phyloP scores from a whole-genome alignment of 2,329 filamentous ascomycete genomes.

The Emmonsia crescens region DNA sequence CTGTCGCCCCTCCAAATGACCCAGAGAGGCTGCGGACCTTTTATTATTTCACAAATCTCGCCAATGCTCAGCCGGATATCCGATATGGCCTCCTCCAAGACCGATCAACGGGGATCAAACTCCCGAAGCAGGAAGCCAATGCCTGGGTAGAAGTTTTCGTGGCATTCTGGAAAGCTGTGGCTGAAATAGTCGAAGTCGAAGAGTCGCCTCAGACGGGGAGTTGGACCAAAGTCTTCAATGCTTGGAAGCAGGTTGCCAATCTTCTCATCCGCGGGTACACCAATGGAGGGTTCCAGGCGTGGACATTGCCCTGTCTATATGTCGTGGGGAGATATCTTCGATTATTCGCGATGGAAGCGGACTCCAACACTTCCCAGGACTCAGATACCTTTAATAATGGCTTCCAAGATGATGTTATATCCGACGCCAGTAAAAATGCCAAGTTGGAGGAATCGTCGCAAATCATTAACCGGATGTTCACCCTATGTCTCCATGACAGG shows the following conservation, averaged over 20 bases:
- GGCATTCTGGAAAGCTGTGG: conserved; percentile 72
- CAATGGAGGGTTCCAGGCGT: conserved; percentile 64
- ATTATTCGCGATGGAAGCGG: conserved; percentile 81
- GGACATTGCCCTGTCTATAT: conserved; percentile 89
- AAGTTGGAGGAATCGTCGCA: conserved; percentile 85
- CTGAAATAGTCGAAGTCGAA: conserved; percentile 58
- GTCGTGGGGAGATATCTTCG: conserved; percentile 76
- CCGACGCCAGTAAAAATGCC: conserved; percentile 64
- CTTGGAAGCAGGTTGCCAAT: conserved; percentile 78
- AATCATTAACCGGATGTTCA: conserved; percentile 85
- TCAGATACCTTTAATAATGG: conserved; percentile 37
- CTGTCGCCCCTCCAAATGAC: conserved; percentile 52
- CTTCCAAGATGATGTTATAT: conserved; percentile 73
- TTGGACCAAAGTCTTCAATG: conserved; percentile 73
- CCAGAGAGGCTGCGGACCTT: conserved; percentile 59
- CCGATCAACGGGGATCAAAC: conserved; percentile 41
- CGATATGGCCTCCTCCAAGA: conserved; percentile 59
- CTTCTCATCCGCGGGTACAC: conserved; percentile 72
- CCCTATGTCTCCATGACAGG: conserved; percentile 81
- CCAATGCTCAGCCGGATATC: conserved; percentile 57
- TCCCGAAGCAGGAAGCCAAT: conserved; percentile 57
- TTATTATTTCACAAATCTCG: conserved; percentile 57
- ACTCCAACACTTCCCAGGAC: conserved; percentile 52
- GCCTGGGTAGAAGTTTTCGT: conserved; percentile 84
- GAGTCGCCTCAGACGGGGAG: conserved; percentile 44